Conservation (phyloP, 1,284 basidiomycete genomes). For the Calocybe gambosa region DNA sequence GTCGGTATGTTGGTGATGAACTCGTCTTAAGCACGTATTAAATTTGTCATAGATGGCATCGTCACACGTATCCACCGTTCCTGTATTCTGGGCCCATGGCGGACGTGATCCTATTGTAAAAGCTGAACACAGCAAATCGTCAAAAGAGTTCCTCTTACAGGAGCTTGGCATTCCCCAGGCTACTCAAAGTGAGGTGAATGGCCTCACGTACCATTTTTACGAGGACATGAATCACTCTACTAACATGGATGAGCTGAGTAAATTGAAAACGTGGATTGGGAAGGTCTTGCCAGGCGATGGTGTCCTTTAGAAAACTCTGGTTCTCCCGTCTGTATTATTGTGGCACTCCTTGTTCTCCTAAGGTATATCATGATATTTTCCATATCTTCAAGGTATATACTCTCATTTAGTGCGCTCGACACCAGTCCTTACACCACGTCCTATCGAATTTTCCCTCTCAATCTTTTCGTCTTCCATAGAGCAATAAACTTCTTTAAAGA, state of each 20-base stretch:
- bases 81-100: conserved; percentile 88
- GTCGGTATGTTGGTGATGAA: conserved; percentile 37
- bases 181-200: conserved; percentile 27
- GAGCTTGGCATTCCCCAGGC: conserved; percentile 40
- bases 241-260: conserved; percentile 54
- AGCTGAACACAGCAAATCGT: conserved; percentile 40
- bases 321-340: too few relatives aligned
- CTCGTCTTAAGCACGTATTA: conserved; percentile 3
- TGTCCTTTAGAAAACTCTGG: too few relatives aligned
- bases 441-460: too few relatives aligned
- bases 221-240: conserved; percentile 61
- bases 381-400: too few relatives aligned
- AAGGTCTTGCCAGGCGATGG: conserved; percentile 35
- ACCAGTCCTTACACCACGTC: too few relatives aligned
- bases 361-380: too few relatives aligned
- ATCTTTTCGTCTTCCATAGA: too few relatives aligned
- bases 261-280: conserved; percentile 59
- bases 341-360: too few relatives aligned
- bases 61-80: conserved; percentile 49
- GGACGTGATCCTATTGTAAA: conserved; percentile 70
- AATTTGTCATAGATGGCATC: conserved; percentile 45
- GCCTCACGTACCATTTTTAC: conserved; percentile 58
- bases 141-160: conserved; percentile 48
- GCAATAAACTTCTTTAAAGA: too few relatives aligned
- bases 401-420: too few relatives aligned